These are phyloP conservation scores for Mariannaea sp. DNA, from an alignment of 2,329 filamentous ascomycete genomes.

Conservation along the genomic window DNA sequence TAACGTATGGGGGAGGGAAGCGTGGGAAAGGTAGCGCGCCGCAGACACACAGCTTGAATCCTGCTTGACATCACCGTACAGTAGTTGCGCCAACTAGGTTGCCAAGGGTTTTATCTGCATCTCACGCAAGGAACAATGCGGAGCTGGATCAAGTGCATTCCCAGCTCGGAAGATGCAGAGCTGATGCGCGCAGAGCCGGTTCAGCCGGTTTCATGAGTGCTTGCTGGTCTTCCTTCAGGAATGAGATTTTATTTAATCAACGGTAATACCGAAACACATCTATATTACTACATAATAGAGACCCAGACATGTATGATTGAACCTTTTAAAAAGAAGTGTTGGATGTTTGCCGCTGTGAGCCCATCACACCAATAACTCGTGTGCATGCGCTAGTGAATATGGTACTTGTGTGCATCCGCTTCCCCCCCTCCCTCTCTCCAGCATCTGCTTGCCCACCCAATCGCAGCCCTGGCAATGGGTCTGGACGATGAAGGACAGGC, in stretches of 20 bases:
- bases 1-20: no score
- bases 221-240: not conserved
- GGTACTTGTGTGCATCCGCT: no score
- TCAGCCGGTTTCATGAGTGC: not conserved
- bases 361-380: no score
- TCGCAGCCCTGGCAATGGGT: no score
- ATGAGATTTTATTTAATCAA: not conserved
- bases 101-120: constrained; percentile 4
- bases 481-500: no score
- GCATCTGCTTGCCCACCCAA: no score
- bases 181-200: not conserved
- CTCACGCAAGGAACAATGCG: constrained; percentile 8
- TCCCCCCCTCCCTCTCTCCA: no score
- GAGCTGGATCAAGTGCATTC: constrained; percentile 1
- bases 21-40: not conserved
- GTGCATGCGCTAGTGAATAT: no score
- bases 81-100: constrained; percentile 1
- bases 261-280: no score
- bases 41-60: not conserved
- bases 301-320: no score
- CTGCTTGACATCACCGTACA: constrained; percentile 17
- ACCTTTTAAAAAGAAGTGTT: not conserved
- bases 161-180: not conserved
- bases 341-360: no score
- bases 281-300: no score